Evolutionary conservation across 2,329 filamentous ascomycete genomes (phyloP).

Genomic region (Nakataea oryzae): DNA sequence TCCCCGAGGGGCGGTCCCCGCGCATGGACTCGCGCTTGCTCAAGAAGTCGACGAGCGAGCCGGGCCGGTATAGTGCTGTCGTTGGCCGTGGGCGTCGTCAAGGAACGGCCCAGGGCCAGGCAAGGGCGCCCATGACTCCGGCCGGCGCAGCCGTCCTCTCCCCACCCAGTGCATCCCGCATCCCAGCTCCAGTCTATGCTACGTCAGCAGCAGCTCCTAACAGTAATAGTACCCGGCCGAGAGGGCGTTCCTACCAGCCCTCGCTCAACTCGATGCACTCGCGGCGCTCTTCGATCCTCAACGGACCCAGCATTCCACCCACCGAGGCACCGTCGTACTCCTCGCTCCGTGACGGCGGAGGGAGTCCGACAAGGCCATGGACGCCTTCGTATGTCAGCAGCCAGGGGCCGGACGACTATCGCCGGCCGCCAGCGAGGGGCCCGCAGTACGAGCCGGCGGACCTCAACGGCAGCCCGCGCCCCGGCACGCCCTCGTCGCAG

Average conservation of each 20-base stretch:
- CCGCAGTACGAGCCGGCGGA: conserved; percentile 77
- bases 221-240: conserved; percentile 32
- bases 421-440: conserved; percentile 61
- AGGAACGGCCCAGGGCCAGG: neutral
- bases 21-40: conserved; percentile 24
- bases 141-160: neutral
- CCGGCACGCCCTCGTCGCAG: conserved; percentile 79
- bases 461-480: conserved; percentile 79
- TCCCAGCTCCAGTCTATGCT: conserved; percentile 8
- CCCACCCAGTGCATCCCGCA: neutral
- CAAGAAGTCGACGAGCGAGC: conserved; percentile 19
- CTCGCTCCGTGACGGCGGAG: conserved; percentile 36
- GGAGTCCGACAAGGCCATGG: conserved; percentile 47
- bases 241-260: conserved; percentile 39
- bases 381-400: conserved; percentile 31
- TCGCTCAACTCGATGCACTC: conserved; percentile 37
- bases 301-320: conserved; percentile 49
- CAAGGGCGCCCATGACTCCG: no score
- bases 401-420: conserved; percentile 47
- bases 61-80: neutral
- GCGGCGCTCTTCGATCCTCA: conserved; percentile 38
- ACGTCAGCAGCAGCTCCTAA: conserved; percentile 27
- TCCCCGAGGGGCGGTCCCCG: conserved; percentile 39
- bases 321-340: conserved; percentile 51
- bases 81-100: neutral